Evolutionary conservation across 176 grass and related monocot species (phyloP), one percentile per base, ranked within the genome.

Genomic region (Juncus inflexus): DNA sequence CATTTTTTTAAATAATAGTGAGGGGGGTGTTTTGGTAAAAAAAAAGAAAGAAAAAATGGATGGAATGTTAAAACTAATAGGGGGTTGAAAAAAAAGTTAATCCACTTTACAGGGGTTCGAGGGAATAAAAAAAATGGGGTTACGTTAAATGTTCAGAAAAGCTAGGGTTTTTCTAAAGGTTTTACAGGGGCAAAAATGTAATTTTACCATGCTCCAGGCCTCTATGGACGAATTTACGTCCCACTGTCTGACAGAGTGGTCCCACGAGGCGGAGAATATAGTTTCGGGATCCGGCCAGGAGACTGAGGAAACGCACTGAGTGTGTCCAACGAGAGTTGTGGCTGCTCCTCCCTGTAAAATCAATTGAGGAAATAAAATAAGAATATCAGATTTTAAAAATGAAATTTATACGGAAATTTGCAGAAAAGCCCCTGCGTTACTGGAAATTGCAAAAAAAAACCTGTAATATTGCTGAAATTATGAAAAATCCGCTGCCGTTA

Each of bases 181-280:
- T 47, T 47, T 47, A 47, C 43, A 47, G 43, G 43, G 43, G 4
- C 43, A 47, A 47, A 9, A 47, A 47, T 47, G 43, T 47, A 47
- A 47, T 47, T 47, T 47, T 83, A 99, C 95, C 95, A 87, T 84
- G 63, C 79, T 86, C 86, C 89, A 92, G 5, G 80, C 84, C 43
- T 87, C 83, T 76, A 82, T 90, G 55, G 78, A 77, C 66, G 85
- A 76, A 80, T 81, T 77, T 61, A 78, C 76, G 84, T 99, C 95
- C 89, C 95, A 99, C 63, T 90, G 95, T 70, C 83, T 75, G 58
- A 99, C 16, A 76, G 89, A 99, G 83, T 94, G 95, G 81, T 99
- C 89, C 95, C 95, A 99, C 62, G 95, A 99, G 61, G 89, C 89
- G 40, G 95, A 99, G 80, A 80, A 90, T 72, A 99, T 69, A 15